These are phyloP conservation scores for Mycena leptocephala DNA, from an alignment of 768 basidiomycete genomes.

Conservation along the genomic window DNA sequence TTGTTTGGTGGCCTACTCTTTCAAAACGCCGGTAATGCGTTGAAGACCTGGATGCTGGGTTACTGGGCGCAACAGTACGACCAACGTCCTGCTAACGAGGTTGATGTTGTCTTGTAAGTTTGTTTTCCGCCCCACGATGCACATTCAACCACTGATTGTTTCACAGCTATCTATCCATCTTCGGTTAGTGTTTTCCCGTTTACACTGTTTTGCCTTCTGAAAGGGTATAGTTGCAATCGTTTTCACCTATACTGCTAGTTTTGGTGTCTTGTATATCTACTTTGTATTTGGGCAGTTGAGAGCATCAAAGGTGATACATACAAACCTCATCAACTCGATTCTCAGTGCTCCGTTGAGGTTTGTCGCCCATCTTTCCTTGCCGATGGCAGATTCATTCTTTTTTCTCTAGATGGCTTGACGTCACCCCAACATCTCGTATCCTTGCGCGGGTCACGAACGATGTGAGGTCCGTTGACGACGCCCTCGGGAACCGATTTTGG, in stretches of 20 bases:
- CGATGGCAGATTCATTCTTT: background rate
- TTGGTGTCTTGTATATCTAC: constrained; percentile 41
- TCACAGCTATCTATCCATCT: constrained; percentile 12
- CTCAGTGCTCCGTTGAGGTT: constrained; percentile 65
- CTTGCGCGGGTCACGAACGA: constrained; percentile 67
- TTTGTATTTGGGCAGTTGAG: constrained; percentile 55
- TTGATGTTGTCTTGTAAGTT: constrained; percentile 27
- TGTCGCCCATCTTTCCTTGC: background rate
- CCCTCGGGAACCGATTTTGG: constrained; percentile 52
- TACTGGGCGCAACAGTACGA: constrained; percentile 39
- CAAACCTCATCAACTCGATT: constrained; percentile 54
- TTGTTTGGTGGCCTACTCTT: constrained; percentile 31
- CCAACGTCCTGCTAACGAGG: constrained; percentile 20
- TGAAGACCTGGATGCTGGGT: constrained; percentile 40
- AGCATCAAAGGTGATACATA: constrained; percentile 61
- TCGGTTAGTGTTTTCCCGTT: background rate
- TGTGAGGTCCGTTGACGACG: constrained; percentile 49
- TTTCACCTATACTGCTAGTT: constrained; percentile 39
- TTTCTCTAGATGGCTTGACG: constrained; percentile 45
- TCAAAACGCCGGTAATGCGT: constrained; percentile 7
- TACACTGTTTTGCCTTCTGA: background rate
- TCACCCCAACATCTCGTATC: constrained; percentile 51
- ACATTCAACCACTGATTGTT: background rate
- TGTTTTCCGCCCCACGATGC: too few species aligned
- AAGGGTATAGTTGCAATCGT: constrained; percentile 39